Evolutionary conservation across 2,329 filamentous ascomycete species (phyloP).

Genomic region (Fusarium multiceps): DNA sequence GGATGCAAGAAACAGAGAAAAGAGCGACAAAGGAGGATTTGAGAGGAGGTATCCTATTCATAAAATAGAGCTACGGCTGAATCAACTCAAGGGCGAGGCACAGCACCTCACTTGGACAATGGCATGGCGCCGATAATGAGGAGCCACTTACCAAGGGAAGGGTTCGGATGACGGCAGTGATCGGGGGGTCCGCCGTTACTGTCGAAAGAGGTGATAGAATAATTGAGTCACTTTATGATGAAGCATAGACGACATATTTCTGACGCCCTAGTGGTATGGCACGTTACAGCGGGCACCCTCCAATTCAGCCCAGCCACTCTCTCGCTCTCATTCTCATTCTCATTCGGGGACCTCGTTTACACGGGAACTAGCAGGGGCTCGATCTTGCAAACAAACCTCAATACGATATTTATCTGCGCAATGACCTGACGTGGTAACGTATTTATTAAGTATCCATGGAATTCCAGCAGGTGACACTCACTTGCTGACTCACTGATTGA

Average conservation of each 20-base stretch:
- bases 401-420: constrained; percentile 14
- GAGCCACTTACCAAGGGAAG: constrained; percentile 15
- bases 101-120: not conserved
- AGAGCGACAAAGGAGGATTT: not conserved
- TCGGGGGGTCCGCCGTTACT: constrained; percentile 2
- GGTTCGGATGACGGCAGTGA: constrained; percentile 24
- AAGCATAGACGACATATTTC: too few species aligned
- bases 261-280: not conserved
- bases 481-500: not conserved
- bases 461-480: constrained; percentile 5
- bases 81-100: constrained; percentile 20
- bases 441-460: not conserved
- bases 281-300: constrained; percentile 19
- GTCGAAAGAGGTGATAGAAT: not conserved
- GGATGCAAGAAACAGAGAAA: not conserved
- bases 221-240: not conserved
- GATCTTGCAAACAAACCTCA: constrained; percentile 1
- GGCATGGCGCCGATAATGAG: not conserved
- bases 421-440: not conserved
- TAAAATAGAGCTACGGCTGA: not conserved
- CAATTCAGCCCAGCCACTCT: constrained; percentile 13
- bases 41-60: constrained; percentile 9
- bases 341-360: constrained; percentile 25
- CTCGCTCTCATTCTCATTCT: not conserved
- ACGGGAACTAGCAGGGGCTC: constrained; percentile 27